phyloP scores from a whole-genome alignment of 192 early-diverging fungal genomes.

The Podila minutissima region DNA sequence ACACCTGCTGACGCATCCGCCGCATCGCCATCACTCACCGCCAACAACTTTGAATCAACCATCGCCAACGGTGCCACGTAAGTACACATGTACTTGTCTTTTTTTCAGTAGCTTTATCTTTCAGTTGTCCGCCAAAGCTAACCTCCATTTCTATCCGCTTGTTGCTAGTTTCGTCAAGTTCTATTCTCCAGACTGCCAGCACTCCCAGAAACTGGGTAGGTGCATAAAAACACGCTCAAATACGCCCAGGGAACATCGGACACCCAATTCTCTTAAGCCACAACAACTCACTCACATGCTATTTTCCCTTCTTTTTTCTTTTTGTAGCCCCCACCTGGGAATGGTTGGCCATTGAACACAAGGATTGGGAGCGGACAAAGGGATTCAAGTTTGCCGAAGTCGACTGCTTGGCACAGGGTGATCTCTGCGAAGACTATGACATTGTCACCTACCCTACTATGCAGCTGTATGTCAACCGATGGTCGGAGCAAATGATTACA shows the following conservation, averaged over 20 bases:
- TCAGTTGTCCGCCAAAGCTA: neutral
- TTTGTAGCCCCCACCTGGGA: slow-evolving; percentile 60
- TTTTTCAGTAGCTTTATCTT: neutral
- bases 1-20: slow-evolving; percentile 23
- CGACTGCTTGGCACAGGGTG: slow-evolving; percentile 62
- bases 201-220: slow-evolving; percentile 82
- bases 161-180: slow-evolving; percentile 77
- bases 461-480: slow-evolving; percentile 20
- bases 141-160: neutral
- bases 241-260: no score
- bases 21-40: slow-evolving; percentile 19
- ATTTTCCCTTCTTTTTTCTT: neutral
- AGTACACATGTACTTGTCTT: neutral
- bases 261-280: no score
- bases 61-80: slow-evolving; percentile 45
- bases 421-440: slow-evolving; percentile 39
- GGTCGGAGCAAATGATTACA: neutral
- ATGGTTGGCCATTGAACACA: slow-evolving; percentile 52
- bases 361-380: slow-evolving; percentile 46
- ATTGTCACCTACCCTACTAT: slow-evolving; percentile 37
- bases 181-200: slow-evolving; percentile 88
- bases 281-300: neutral
- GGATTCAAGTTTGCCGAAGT: slow-evolving; percentile 74
- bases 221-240: neutral
- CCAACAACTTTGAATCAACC: slow-evolving; percentile 14